Percentiles rank a stretch among this genome's conserved stretches.
Conservation (phyloP, 768 basidiomycete genomes). For the Cystobasidium ongulense region DNA sequence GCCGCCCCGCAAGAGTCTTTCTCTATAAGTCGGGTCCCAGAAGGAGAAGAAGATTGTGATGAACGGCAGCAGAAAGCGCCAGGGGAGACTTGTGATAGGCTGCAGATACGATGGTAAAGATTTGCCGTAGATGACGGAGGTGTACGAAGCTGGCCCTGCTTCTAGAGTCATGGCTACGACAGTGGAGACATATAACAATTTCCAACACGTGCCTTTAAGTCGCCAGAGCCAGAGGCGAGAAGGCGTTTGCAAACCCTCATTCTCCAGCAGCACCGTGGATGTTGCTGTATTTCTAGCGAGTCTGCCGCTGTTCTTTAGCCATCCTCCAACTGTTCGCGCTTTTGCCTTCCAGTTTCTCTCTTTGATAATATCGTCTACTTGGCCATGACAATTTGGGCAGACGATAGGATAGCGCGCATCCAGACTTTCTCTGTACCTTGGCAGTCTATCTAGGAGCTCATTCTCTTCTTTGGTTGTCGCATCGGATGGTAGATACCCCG, state of each 20-base stretch:
- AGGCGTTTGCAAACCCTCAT: not conserved
- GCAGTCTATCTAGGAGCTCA: not conserved
- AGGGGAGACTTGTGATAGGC: not conserved
- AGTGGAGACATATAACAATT: not conserved
- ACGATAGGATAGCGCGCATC: conserved; percentile 23
- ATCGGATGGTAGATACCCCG: conserved; percentile 19
- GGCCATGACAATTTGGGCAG: not conserved
- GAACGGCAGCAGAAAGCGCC: not conserved
- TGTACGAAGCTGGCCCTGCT: not conserved
- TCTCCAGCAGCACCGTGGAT: not conserved
- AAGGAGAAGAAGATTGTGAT: conserved; percentile 8
- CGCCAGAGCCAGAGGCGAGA: not conserved
- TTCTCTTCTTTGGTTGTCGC: conserved; percentile 1
- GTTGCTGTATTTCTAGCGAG: not conserved
- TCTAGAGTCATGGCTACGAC: not conserved
- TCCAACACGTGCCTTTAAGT: not conserved
- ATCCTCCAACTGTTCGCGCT: conserved; percentile 23
- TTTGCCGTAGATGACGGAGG: not conserved
- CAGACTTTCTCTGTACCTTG: conserved; percentile 13
- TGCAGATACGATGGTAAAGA: not conserved
- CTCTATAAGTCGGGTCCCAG: conserved; percentile 22
- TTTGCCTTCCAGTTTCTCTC: conserved; percentile 28
- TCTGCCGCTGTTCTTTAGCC: conserved; percentile 4
- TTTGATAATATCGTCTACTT: conserved; percentile 15
- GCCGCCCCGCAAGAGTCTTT: not conserved